A percentile compares a stretch with the other conserved stretches of the same genome.
phyloP scores from a whole-genome alignment of 139 green algal genomes.

The Marvania coccoides region DNA sequence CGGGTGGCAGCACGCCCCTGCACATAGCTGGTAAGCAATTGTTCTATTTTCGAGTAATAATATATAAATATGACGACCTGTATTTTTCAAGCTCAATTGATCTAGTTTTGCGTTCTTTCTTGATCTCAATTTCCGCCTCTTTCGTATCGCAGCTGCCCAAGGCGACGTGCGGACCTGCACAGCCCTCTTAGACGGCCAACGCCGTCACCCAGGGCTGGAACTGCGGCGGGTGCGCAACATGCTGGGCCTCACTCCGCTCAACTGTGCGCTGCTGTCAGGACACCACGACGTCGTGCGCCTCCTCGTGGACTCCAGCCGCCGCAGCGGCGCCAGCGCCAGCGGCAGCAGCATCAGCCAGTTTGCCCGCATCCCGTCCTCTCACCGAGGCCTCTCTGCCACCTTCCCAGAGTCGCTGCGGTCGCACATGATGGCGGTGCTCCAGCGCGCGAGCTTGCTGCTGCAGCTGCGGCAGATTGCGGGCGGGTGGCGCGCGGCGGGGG shows the following conservation, averaged over 20 bases:
- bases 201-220: conserved; percentile 3
- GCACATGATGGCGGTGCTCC: conserved; percentile 5
- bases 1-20: conserved; percentile 3
- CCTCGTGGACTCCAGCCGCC: background rate
- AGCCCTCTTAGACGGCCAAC: conserved; percentile 1
- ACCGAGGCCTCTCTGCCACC: background rate
- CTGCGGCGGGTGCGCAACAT: conserved; percentile 8
- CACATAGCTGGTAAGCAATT: too few relatives aligned
- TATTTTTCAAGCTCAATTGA: too few relatives aligned
- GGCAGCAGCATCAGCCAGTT: background rate
- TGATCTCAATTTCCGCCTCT: too few relatives aligned
- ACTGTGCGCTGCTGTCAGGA: conserved; percentile 11
- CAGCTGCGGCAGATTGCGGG: background rate
- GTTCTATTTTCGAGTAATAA: too few relatives aligned
- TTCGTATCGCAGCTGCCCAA: conserved; percentile 7
- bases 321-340: background rate
- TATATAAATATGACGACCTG: too few relatives aligned
- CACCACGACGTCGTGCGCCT: conserved; percentile 2
- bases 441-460: background rate
- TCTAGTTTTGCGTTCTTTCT: too few relatives aligned
- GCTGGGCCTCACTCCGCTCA: conserved; percentile 13
- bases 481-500: background rate
- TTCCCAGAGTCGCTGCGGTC: conserved; percentile 8
- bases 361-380: too few relatives aligned
- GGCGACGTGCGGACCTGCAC: conserved; percentile 7